Conservation (phyloP, 805 yeast species). For the Ogataea pignaliae region DNA sequence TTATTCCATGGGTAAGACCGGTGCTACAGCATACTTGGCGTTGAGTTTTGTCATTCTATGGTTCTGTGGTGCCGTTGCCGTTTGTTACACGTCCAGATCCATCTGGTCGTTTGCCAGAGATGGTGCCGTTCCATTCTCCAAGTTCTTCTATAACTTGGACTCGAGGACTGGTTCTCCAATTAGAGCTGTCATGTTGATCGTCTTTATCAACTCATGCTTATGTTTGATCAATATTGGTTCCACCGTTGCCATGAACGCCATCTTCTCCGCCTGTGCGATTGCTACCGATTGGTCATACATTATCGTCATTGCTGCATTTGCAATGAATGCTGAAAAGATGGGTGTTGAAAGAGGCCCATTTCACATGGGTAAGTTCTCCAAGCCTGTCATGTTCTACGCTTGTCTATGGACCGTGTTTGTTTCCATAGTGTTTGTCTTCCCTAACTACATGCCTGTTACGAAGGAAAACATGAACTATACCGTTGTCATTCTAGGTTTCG, state of each 20-base stretch:
- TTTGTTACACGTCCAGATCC: constrained; percentile 47
- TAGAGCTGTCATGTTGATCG: constrained; percentile 40
- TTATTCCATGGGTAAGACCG: constrained; percentile 47
- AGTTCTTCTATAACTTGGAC: constrained; percentile 38
- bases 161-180: constrained; percentile 39
- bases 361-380: constrained; percentile 40
- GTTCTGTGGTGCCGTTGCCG: constrained; percentile 49
- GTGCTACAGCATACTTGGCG: constrained; percentile 49
- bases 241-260: constrained; percentile 46
- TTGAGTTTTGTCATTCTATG: constrained; percentile 46
- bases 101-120: constrained; percentile 57
- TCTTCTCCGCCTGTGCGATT: constrained; percentile 50
- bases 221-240: constrained; percentile 41
- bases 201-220: constrained; percentile 38
- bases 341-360: constrained; percentile 48
- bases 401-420: constrained; percentile 43
- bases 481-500: constrained; percentile 42
- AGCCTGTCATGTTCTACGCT: constrained; percentile 36
- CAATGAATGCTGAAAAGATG: constrained; percentile 39
- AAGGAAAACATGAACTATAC: constrained; percentile 52
- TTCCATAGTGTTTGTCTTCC: constrained; percentile 48
- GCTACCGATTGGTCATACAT: constrained; percentile 49
- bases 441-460: constrained; percentile 41
- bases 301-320: constrained; percentile 38
- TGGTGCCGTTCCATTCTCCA: constrained; percentile 44